These are phyloP conservation scores for Eucommia ulmoides DNA, from an alignment of 257 asterid species.

Conservation along the genomic window DNA sequence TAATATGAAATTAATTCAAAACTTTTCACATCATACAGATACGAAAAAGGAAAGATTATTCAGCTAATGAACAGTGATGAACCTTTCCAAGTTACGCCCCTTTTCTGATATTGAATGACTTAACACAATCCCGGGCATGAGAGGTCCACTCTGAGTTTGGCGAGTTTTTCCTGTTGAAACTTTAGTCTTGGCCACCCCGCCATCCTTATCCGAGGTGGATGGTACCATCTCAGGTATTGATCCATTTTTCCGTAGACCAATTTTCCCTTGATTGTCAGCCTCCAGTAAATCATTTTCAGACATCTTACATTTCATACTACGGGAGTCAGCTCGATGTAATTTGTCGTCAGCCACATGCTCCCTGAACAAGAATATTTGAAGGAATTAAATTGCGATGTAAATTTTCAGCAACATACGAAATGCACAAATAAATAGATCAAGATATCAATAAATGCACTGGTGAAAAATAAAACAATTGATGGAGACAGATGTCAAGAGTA, in stretches of 20 bases:
- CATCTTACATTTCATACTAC: constrained; percentile 25
- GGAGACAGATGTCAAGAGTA: not conserved
- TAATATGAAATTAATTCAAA: no score
- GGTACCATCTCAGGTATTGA: constrained; percentile 39
- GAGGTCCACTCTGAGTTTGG: constrained; percentile 91
- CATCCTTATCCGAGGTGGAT: constrained; percentile 46
- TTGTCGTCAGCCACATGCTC: constrained; percentile 33
- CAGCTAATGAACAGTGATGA: constrained; percentile 7
- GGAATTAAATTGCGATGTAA: not conserved
- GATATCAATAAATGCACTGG: constrained; percentile 3
- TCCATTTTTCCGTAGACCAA: constrained; percentile 27
- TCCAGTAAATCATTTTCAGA: constrained; percentile 28
- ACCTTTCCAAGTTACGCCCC: constrained; percentile 68
- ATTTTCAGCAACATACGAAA: constrained; percentile 4
- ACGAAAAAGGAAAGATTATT: constrained; percentile 9
- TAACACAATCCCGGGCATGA: constrained; percentile 54
- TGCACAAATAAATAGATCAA: constrained; percentile 5
- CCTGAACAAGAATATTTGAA: constrained; percentile 10
- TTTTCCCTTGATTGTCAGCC: constrained; percentile 27
- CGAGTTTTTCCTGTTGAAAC: constrained; percentile 48
- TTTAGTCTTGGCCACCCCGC: constrained; percentile 29
- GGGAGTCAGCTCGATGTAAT: constrained; percentile 23
- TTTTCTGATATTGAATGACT: constrained; percentile 60
- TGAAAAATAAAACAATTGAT: not conserved
- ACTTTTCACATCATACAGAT: constrained; percentile 12